These are phyloP conservation scores for Lachnellula willkommii DNA, from an alignment of 2,329 filamentous ascomycete species.

Conservation along the genomic window DNA sequence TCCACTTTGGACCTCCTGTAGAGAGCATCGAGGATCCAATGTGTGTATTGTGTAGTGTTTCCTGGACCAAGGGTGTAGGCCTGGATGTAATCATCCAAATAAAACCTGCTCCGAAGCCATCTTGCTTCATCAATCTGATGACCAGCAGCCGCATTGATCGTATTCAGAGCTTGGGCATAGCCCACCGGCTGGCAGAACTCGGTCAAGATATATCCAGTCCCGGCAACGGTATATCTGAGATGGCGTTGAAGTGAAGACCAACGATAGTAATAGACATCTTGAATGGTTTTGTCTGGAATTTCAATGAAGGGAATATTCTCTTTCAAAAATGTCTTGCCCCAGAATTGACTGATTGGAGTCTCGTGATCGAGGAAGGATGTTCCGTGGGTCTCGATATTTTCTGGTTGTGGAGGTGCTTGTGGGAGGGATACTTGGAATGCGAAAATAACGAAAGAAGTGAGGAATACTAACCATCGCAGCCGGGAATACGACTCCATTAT, in stretches of 20 bases:
- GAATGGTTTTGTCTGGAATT: conserved; percentile 36
- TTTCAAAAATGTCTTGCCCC: conserved; percentile 27
- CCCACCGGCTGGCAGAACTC: conserved; percentile 40
- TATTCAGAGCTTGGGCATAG: conserved; percentile 31
- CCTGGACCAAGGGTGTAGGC: conserved; percentile 35
- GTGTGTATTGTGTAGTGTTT: conserved; percentile 34
- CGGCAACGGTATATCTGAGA: conserved; percentile 35
- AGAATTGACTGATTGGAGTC: conserved; percentile 16
- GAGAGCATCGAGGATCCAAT: conserved; percentile 35
- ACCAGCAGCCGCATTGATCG: conserved; percentile 34
- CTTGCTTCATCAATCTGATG: conserved; percentile 37
- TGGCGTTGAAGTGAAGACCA: conserved; percentile 39
- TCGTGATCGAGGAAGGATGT: conserved; percentile 23
- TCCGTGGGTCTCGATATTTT: conserved; percentile 1
- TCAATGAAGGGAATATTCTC: conserved; percentile 42
- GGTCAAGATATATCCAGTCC: conserved; percentile 38
- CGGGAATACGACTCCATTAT: too few species aligned
- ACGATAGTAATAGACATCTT: conserved; percentile 43
- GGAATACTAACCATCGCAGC: too few species aligned
- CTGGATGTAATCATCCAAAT: conserved; percentile 37
- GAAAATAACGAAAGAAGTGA: too few species aligned
- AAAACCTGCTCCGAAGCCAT: conserved; percentile 37
- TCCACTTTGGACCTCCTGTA: conserved; percentile 35
- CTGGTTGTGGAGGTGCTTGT: conserved; percentile 2
- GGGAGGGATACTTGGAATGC: too few species aligned